These are phyloP conservation scores for Vicia faba DNA, from an alignment of 306 rosid genomes.

Conservation along the genomic window DNA sequence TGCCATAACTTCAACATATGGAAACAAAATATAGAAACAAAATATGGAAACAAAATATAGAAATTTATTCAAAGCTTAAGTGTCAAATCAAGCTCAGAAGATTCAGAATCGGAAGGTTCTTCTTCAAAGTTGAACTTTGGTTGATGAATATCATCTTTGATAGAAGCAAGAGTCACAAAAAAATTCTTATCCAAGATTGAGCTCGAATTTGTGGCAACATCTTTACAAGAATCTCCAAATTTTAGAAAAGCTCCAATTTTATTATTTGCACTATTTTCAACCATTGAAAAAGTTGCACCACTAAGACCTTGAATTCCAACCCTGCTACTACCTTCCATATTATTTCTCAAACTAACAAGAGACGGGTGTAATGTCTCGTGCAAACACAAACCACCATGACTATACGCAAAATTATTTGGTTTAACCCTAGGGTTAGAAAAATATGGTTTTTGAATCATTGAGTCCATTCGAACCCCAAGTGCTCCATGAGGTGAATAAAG, in stretches of 20 bases:
- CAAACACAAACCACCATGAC: not conserved
- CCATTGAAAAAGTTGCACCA: not conserved
- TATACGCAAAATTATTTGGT: slow-evolving; percentile 16
- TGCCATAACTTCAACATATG: no score
- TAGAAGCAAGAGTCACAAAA: not conserved
- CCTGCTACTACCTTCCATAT: not conserved
- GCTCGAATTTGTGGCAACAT: not conserved
- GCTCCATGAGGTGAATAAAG: slow-evolving; percentile 11
- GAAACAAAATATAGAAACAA: no score
- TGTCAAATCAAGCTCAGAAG: no score
- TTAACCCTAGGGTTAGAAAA: slow-evolving; percentile 18
- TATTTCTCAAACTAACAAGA: not conserved
- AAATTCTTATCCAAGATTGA: no score
- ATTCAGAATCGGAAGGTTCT: not conserved
- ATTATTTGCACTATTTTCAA: not conserved
- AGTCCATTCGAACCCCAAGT: slow-evolving; percentile 59
- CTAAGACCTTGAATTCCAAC: not conserved
- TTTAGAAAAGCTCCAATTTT: not conserved
- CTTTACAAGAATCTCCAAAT: not conserved
- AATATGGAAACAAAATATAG: no score
- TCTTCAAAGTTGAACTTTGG: slow-evolving; percentile 14
- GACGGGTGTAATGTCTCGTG: slow-evolving; percentile 4
- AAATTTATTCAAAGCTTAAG: no score
- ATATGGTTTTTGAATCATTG: slow-evolving; percentile 64
- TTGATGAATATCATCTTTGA: not conserved